These are phyloP conservation scores for Wallemia mellicola DNA, from an alignment of 1,284 basidiomycete species.

Conservation along the genomic window DNA sequence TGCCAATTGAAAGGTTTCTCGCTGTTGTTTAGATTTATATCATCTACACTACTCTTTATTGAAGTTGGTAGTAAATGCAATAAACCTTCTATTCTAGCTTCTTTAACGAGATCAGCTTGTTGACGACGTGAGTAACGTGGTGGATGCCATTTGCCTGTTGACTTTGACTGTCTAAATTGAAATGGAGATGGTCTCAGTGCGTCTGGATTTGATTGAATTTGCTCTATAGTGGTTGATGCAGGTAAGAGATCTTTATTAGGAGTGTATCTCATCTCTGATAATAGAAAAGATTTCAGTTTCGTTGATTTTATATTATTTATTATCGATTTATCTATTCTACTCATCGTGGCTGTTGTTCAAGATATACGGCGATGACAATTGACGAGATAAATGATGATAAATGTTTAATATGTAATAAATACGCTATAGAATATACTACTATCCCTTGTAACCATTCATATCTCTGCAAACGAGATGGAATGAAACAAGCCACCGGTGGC, in stretches of 20 bases:
- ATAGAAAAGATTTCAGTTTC: background rate
- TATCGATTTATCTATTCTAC: background rate
- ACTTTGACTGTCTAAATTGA: background rate
- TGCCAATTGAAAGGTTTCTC: background rate
- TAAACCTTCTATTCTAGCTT: background rate
- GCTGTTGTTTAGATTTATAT: background rate
- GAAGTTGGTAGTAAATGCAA: background rate
- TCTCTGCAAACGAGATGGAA: background rate
- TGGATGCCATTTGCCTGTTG: background rate
- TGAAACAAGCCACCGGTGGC: background rate
- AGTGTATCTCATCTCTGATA: background rate
- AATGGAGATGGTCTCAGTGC: background rate
- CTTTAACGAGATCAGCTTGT: constrained; percentile 1
- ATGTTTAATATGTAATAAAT: background rate
- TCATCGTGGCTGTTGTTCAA: background rate
- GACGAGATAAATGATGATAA: background rate
- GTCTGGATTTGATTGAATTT: background rate
- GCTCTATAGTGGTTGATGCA: background rate
- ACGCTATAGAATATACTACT: background rate
- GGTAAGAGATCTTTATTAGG: no score
- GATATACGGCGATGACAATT: background rate
- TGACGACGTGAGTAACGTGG: background rate
- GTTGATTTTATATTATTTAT: background rate
- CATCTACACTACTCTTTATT: background rate
- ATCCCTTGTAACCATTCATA: background rate